These are phyloP conservation scores for Candida maltosa DNA, from an alignment of 805 yeast genomes.

Conservation along the genomic window DNA sequence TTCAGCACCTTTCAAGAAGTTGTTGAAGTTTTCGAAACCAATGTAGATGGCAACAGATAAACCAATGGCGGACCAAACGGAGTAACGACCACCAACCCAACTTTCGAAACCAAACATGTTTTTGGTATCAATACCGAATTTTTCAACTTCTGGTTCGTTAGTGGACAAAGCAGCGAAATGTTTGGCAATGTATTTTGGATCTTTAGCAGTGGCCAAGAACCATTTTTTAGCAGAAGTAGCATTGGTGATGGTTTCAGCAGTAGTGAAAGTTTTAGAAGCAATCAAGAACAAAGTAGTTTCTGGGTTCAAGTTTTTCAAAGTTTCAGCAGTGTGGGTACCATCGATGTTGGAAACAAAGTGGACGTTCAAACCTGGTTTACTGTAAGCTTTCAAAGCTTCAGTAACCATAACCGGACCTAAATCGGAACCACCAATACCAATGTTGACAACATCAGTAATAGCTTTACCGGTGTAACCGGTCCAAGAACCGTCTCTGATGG, in stretches of 20 bases:
- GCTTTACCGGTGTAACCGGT: constrained; percentile 94
- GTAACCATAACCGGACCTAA: constrained; percentile 99
- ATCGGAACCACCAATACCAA: constrained; percentile 99
- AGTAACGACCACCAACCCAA: constrained; percentile 99
- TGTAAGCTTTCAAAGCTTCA: constrained; percentile 91
- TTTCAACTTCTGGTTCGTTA: constrained; percentile 83
- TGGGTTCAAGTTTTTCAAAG: constrained; percentile 70
- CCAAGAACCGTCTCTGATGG: constrained; percentile 91
- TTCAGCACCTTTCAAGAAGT: constrained; percentile 95
- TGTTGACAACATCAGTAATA: constrained; percentile 92
- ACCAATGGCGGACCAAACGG: constrained; percentile 99
- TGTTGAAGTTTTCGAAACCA: constrained; percentile 91
- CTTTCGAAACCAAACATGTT: constrained; percentile 98
- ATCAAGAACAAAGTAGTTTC: constrained; percentile 91
- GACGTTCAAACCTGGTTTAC: constrained; percentile 67
- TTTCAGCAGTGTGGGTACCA: constrained; percentile 95
- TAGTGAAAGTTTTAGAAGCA: constrained; percentile 98
- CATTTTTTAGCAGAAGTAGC: constrained; percentile 93
- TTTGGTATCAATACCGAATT: constrained; percentile 94
- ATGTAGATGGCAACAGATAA: constrained; percentile 91
- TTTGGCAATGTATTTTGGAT: constrained; percentile 77
- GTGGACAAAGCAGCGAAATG: constrained; percentile 97
- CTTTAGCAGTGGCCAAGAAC: constrained; percentile 77
- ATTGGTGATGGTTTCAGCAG: constrained; percentile 96
- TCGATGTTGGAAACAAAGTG: constrained; percentile 98